A percentile compares a stretch with the other conserved stretches of the same genome.
phyloP scores from a whole-genome alignment of 2,329 filamentous ascomycete species.

The Colletotrichum gloeosporioides region DNA sequence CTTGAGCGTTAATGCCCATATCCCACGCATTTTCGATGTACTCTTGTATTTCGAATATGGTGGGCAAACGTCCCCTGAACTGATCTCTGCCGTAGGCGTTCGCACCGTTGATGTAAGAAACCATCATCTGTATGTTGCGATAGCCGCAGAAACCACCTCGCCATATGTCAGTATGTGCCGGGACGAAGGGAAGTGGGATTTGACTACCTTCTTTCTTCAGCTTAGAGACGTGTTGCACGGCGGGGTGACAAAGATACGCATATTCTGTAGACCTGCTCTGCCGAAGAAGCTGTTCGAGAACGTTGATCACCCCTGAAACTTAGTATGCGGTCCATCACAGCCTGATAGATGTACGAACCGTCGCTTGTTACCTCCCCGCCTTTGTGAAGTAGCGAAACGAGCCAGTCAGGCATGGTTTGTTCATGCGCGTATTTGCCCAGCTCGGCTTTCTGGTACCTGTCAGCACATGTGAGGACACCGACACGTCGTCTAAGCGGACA shows the following conservation, averaged over 20 bases:
- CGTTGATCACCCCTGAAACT: conserved; percentile 61
- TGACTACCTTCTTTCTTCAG: conserved; percentile 70
- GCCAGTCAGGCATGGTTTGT: conserved; percentile 74
- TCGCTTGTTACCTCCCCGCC: conserved; percentile 60
- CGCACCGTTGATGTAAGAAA: conserved; percentile 75
- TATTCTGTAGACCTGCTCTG: conserved; percentile 68
- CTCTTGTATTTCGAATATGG: conserved; percentile 83
- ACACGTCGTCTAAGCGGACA: not conserved
- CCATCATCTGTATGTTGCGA: conserved; percentile 90
- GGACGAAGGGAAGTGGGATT: not conserved
- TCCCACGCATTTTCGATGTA: conserved; percentile 91
- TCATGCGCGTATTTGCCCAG: conserved; percentile 77
- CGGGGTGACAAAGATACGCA: conserved; percentile 81
- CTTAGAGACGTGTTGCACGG: conserved; percentile 82
- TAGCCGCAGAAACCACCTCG: conserved; percentile 91
- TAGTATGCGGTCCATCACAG: conserved; percentile 29
- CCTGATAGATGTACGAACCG: conserved; percentile 40
- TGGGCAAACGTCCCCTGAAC: conserved; percentile 70
- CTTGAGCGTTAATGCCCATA: conserved; percentile 76
- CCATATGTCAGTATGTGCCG: not conserved
- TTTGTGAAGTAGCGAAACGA: conserved; percentile 65
- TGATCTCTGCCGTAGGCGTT: conserved; percentile 60
- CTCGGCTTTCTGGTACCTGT: conserved; percentile 56
- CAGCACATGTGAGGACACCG: not conserved
- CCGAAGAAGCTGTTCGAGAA: conserved; percentile 67